Percentiles rank a stretch among this genome's conserved stretches.
These are phyloP conservation scores for Neurospora sublineolata DNA, from an alignment of 495 filamentous ascomycete genomes.

Conservation along the genomic window DNA sequence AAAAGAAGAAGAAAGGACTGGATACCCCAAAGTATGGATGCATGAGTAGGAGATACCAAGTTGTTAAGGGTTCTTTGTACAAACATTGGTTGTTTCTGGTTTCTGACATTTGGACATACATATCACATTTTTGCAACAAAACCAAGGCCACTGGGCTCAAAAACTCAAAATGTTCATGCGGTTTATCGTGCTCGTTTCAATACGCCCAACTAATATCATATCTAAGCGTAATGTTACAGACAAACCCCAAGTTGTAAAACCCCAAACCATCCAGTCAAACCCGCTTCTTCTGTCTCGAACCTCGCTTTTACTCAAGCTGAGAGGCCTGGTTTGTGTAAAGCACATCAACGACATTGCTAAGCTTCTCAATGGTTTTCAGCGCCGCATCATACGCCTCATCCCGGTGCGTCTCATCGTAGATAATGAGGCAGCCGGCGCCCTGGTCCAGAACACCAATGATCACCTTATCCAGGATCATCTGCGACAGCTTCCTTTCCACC, in stretches of 20 bases:
- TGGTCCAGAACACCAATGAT: conserved; percentile 96
- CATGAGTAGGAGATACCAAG: neutral
- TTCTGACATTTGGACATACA: neutral
- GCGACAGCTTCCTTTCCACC: conserved; percentile 92
- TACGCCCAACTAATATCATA: neutral
- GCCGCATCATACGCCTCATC: conserved; percentile 93
- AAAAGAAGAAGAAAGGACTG: neutral
- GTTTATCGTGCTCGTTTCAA: neutral
- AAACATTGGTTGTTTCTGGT: neutral
- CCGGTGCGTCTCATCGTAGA: conserved; percentile 87
- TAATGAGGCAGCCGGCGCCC: conserved; percentile 91
- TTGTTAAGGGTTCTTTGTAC: neutral
- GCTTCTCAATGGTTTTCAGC: conserved; percentile 87
- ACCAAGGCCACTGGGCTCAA: neutral
- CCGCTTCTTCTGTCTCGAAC: neutral
- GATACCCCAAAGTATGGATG: neutral
- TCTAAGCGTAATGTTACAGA: conserved; percentile 4
- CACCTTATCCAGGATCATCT: conserved; percentile 99
- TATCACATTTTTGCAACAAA: neutral
- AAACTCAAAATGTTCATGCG: neutral
- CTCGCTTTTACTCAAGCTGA: conserved; percentile 62
- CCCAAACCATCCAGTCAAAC: neutral
- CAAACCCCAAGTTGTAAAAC: neutral
- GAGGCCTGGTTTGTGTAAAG: conserved; percentile 96
- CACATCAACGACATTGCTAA: conserved; percentile 94